Conservation (phyloP, 2,329 filamentous ascomycete genomes). For the Colletotrichum abscissum region DNA sequence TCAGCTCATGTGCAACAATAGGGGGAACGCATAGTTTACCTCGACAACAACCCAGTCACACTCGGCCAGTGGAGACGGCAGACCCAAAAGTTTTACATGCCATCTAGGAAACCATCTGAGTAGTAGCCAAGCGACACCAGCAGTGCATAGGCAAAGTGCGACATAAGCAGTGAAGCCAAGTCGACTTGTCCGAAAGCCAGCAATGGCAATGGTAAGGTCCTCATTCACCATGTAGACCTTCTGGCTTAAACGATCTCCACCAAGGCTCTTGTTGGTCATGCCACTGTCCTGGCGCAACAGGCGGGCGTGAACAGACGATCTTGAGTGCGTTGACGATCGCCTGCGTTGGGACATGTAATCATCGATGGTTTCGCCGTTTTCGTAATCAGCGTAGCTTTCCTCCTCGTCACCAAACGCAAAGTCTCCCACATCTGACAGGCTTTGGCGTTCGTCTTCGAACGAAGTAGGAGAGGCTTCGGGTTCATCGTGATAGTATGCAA, state of each 20-base stretch:
- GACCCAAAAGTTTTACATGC: conserved; percentile 82
- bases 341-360: conserved; percentile 67
- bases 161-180: conserved; percentile 77
- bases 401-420: conserved; percentile 52
- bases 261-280: conserved; percentile 74
- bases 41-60: conserved; percentile 95
- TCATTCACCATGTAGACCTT: conserved; percentile 95
- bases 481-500: conserved; percentile 83
- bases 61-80: conserved; percentile 73
- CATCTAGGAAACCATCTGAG: conserved; percentile 91
- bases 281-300: conserved; percentile 79
- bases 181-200: conserved; percentile 85
- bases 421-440: conserved; percentile 52
- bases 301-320: conserved; percentile 67
- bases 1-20: conserved; percentile 7
- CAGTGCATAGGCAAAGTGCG: conserved; percentile 75
- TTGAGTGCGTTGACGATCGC: conserved; percentile 71
- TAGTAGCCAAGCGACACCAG: conserved; percentile 84
- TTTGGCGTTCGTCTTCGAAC: conserved; percentile 43
- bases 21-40: conserved; percentile 53
- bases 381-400: conserved; percentile 50
- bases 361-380: conserved; percentile 53
- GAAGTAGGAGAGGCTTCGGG: conserved; percentile 30
- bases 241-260: conserved; percentile 76
- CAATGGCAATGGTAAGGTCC: conserved; percentile 92